These are phyloP conservation scores for Aspergillus ochraceoroseus DNA, from an alignment of 2,329 filamentous ascomycete genomes.

Conservation along the genomic window DNA sequence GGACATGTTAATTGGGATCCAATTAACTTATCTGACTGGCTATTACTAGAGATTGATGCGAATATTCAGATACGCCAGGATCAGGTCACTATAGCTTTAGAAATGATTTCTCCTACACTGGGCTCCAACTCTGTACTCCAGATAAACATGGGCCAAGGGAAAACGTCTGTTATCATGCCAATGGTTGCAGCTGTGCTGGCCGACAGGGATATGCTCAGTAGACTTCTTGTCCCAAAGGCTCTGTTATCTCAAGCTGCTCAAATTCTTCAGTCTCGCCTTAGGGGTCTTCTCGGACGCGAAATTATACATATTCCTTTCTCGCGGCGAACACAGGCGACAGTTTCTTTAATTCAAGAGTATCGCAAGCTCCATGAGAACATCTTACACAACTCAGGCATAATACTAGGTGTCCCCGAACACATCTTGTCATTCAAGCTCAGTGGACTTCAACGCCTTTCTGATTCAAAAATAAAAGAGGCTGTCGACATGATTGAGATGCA, in stretches of 20 bases:
- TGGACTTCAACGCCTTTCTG: constrained; percentile 54
- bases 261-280: constrained; percentile 52
- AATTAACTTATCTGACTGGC: constrained; percentile 54
- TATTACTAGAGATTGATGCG: constrained; percentile 62
- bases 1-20: constrained; percentile 58
- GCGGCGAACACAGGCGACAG: constrained; percentile 40
- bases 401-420: constrained; percentile 60
- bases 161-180: constrained; percentile 65
- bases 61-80: constrained; percentile 58
- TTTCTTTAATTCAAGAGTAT: constrained; percentile 31
- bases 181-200: constrained; percentile 56
- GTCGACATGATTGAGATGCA: constrained; percentile 50
- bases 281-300: constrained; percentile 52
- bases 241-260: constrained; percentile 59
- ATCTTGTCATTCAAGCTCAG: constrained; percentile 61
- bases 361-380: constrained; percentile 42
- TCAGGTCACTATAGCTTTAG: constrained; percentile 59
- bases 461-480: constrained; percentile 43
- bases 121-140: constrained; percentile 57
- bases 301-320: constrained; percentile 59
- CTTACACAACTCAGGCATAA: constrained; percentile 46
- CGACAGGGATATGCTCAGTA: constrained; percentile 47
- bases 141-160: constrained; percentile 66
- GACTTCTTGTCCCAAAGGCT: constrained; percentile 59
- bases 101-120: constrained; percentile 54